Conservation (phyloP, 768 basidiomycete genomes). For the Suillus lakei region DNA sequence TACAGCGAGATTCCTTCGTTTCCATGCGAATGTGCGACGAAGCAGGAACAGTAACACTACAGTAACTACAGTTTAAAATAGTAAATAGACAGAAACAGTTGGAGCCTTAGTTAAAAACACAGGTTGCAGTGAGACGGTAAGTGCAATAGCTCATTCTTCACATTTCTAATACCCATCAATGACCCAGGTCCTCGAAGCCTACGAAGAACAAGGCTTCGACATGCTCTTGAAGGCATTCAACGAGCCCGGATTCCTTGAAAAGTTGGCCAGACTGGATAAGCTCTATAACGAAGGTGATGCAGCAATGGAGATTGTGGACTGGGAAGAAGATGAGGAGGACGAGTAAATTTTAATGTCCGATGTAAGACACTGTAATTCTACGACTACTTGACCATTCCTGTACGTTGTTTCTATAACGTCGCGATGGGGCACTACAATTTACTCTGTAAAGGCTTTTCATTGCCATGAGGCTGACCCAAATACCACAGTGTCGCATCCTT, state of each 20-base stretch:
- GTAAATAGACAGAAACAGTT: no score
- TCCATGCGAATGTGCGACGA: no score
- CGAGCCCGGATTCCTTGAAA: slow-evolving; percentile 75
- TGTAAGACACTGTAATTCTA: slow-evolving; percentile 1
- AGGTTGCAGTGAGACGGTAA: slow-evolving; percentile 83
- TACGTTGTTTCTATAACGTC: not conserved
- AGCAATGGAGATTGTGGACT: slow-evolving; percentile 71
- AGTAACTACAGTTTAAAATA: no score
- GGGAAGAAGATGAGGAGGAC: slow-evolving; percentile 68
- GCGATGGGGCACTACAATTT: not conserved
- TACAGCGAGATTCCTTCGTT: no score
- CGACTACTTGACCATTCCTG: not conserved
- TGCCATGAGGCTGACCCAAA: slow-evolving; percentile 19
- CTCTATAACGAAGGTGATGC: slow-evolving; percentile 78
- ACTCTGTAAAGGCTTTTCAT: not conserved
- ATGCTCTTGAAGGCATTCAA: slow-evolving; percentile 86
- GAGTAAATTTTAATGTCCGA: slow-evolving; percentile 17
- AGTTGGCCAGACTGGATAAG: slow-evolving; percentile 78
- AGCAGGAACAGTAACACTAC: no score
- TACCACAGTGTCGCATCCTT: slow-evolving; percentile 34
- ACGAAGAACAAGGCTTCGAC: slow-evolving; percentile 77
- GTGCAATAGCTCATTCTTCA: slow-evolving; percentile 23
- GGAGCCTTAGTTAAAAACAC: slow-evolving; percentile 47
- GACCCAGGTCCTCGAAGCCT: slow-evolving; percentile 76
- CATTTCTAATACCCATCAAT: not conserved